phyloP scores from a whole-genome alignment of 2,329 filamentous ascomycete genomes.

The Colletotrichum viniferum region DNA sequence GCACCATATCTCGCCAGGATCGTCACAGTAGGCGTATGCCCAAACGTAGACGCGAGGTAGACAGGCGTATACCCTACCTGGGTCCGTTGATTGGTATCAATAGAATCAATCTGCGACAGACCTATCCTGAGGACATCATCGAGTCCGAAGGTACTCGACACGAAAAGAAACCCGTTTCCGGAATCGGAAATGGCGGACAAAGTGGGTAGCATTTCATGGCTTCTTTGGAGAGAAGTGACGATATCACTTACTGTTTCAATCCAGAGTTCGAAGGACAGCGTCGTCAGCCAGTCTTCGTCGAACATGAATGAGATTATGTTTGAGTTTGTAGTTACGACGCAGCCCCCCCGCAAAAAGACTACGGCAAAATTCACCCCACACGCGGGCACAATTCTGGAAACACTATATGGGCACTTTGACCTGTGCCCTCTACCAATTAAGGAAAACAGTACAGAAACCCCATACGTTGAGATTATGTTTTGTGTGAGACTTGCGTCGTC shows the following conservation, averaged over 20 bases:
- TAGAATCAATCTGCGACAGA: not conserved
- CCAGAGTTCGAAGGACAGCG: not conserved
- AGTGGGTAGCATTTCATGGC: not conserved
- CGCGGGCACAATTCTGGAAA: no score
- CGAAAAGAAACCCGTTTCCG: not conserved
- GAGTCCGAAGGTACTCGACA: not conserved
- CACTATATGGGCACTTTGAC: no score
- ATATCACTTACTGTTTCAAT: not conserved
- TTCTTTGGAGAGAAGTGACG: rapidly evolving
- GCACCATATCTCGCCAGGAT: not conserved
- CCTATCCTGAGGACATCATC: not conserved
- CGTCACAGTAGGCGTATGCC: rapidly evolving
- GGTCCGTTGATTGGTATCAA: not conserved
- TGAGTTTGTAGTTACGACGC: no score
- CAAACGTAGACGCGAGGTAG: not conserved
- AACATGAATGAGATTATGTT: not conserved
- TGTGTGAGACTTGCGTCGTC: rapidly evolving
- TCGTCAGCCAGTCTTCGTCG: not conserved
- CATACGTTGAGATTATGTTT: no score
- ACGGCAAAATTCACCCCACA: no score
- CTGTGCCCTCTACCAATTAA: no score
- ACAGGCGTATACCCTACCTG: not conserved
- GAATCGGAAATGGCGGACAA: not conserved
- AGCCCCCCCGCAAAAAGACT: no score
- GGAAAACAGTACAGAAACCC: no score